Base-by-base conservation (phyloP, 805 yeast genomes). In the Kockiozyma suomiensis region DNA sequence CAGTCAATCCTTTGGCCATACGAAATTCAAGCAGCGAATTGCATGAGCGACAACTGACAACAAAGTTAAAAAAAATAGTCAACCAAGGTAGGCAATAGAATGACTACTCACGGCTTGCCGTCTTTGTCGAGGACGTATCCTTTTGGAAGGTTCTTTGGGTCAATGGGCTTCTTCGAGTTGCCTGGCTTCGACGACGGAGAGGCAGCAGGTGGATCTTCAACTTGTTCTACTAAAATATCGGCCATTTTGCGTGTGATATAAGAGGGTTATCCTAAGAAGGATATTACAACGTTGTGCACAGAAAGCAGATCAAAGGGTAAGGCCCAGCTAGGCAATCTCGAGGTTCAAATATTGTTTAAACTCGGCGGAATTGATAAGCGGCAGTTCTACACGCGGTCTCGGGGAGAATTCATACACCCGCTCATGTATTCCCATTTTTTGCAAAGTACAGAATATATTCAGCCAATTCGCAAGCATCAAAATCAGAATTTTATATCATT, bases 101-200 rank as follows among this genome's bases (percentile, higher is more conserved):
- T 23, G 35, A 2, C 7, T 19, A 83, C 94, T 72, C 78, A 88
- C 91, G 97, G 97, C 73, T 90, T 92, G 0, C 98, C 98, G 73
- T 93, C 87, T 71, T 89, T 85, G 70, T 89, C 97, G 58, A 88
- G 84, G 23, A 90, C 59, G 42, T 52, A 54, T n/a, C 68, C 66
- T 17, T 53, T 51, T 17, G 65, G 60, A 25, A 61, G 60, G 21
- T 50, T 45, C 47, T 50, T 53, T 33, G 52, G 48, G 21, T 47
- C 50, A 17, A 33, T 42, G 15, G 42, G 30, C 40, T 37, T 21
- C 15, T 50, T 50, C 54, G 50, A 19, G 21, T 41, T 55, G 51
- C 47, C 58, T 8, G 37, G 58, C 28, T 60, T 60, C 49, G 47
- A 46, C 17, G 57, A 54, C 19, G 57, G 56, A 3, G 38, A 12